These are phyloP conservation scores for Candolleomyces eurysporus DNA, from an alignment of 768 basidiomycete species.

Conservation along the genomic window DNA sequence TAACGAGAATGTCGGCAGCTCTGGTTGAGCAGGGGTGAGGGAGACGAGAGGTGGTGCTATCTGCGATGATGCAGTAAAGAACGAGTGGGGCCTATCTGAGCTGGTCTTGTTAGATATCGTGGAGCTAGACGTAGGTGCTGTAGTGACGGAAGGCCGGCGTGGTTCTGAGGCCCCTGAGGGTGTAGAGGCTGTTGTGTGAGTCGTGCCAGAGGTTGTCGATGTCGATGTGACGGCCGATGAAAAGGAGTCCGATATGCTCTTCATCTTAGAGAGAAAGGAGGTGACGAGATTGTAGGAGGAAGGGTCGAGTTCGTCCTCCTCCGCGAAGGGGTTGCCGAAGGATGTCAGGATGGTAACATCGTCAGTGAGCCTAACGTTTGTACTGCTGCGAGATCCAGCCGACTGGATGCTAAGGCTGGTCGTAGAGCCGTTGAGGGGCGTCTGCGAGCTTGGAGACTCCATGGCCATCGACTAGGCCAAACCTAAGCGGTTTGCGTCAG, in stretches of 20 bases:
- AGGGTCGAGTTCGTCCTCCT: constrained; percentile 88
- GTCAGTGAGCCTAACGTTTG: constrained; percentile 41
- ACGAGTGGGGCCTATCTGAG: constrained; percentile 57
- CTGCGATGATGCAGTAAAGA: constrained; percentile 50
- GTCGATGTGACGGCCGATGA: constrained; percentile 48
- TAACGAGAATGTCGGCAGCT: constrained; percentile 64
- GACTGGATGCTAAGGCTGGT: constrained; percentile 35
- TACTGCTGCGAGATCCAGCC: constrained; percentile 62
- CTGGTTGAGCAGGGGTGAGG: constrained; percentile 80
- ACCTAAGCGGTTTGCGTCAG: neutral
- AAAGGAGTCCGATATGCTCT: constrained; percentile 70
- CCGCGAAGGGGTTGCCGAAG: constrained; percentile 83
- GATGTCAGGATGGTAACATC: constrained; percentile 78
- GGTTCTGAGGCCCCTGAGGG: constrained; percentile 38
- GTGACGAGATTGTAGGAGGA: constrained; percentile 84
- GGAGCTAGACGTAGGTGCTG: constrained; percentile 45
- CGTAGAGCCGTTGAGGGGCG: constrained; percentile 30
- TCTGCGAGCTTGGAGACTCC: constrained; percentile 23
- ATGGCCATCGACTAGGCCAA: constrained; percentile 11
- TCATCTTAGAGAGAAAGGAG: constrained; percentile 77
- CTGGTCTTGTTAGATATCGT: constrained; percentile 46
- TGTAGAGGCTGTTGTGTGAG: constrained; percentile 26
- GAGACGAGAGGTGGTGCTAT: constrained; percentile 84
- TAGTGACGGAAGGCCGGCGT: constrained; percentile 56
- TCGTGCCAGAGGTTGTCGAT: constrained; percentile 29